Conservation (phyloP, 1,284 basidiomycete species). For the Bondarzewia mesenterica region DNA sequence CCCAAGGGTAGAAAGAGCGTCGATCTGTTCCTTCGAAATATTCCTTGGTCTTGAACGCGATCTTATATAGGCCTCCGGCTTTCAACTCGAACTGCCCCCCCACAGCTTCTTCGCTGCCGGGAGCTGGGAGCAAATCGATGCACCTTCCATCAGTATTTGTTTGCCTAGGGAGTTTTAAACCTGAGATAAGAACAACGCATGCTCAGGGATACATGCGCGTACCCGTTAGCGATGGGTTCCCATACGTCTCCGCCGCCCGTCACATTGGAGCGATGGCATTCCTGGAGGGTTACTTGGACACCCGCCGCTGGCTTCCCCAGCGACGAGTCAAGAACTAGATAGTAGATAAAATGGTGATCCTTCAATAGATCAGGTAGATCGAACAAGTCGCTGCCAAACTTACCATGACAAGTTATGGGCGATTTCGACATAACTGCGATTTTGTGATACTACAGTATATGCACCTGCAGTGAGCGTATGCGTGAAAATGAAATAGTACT, state of each 20-base stretch:
- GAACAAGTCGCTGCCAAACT: constrained; percentile 11
- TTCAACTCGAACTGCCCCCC: constrained; percentile 34
- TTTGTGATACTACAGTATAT: too few species aligned
- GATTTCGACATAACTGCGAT: constrained; percentile 40
- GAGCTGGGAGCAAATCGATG: constrained; percentile 49
- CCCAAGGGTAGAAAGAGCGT: constrained; percentile 80
- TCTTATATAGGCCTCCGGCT: constrained; percentile 64
- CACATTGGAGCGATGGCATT: constrained; percentile 23
- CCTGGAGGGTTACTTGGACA: constrained; percentile 54
- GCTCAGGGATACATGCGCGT: constrained; percentile 10
- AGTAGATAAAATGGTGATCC: background rate
- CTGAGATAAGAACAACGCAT: background rate
- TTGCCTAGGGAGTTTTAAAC: constrained; percentile 33
- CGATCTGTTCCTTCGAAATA: constrained; percentile 66
- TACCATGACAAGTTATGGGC: constrained; percentile 87
- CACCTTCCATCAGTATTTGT: constrained; percentile 83
- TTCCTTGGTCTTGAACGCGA: constrained; percentile 75
- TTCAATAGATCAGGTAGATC: background rate
- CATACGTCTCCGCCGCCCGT: constrained; percentile 32
- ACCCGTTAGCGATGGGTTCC: constrained; percentile 56
- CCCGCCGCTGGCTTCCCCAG: constrained; percentile 73
- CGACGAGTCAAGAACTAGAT: constrained; percentile 79
- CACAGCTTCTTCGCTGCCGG: constrained; percentile 32
- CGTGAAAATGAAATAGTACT: too few species aligned
- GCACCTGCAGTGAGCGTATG: too few species aligned